Base-by-base conservation (phyloP, 1,139 yeast genomes). In the Taphrina pruni region DNA sequence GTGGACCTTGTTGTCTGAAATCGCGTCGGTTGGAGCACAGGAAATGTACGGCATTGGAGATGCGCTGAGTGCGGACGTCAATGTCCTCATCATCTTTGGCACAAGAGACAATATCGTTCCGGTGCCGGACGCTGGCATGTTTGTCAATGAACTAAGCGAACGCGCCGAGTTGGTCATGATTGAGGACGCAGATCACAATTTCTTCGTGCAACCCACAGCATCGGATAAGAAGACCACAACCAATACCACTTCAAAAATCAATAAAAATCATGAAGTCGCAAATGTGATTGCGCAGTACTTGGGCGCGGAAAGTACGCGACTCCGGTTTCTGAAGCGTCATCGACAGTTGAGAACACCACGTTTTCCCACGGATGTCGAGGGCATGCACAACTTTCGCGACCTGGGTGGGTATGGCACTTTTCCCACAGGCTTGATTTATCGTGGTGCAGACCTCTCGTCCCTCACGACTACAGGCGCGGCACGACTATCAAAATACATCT, bases 181-280 rank as follows among this genome's bases (percentile, higher is more conserved):
- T 11, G 84, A 85, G 0, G 82, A 81, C 60, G 97, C 96, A 0
- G 94, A 91, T 76, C 97, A 93, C 77, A 89, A 90, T 75, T 92
- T 84, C 75, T 88, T 83, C 75, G 94, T 75, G 75, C 1, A 43
- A 26, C 61, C 60, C 9, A 17, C 14, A n/a, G 32, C 32, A 26
- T 26, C 32, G 32, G 79, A 79, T 39, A 82, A 82, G 2, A 26
- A 26, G 32, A 26, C 32, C 32, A 26, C 32, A 26, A 26, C 32
- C 2, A 4, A 26, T 26, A 36, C 64, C 12, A 21, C 45, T 36
- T 39, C 32, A n/a, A 69, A 72, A 8, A 35, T 58, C 21, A 88
- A 89, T 75, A 89, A 85, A 77, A 87, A 87, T 74, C 81, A 78
- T 60, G 77, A 80, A 35, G 93, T 89, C 1, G 83, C 82, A 0